A percentile compares a stretch with the other conserved stretches of the same genome.
These are phyloP conservation scores for Phialophora chinensis DNA, from an alignment of 2,329 filamentous ascomycete species.

Conservation along the genomic window DNA sequence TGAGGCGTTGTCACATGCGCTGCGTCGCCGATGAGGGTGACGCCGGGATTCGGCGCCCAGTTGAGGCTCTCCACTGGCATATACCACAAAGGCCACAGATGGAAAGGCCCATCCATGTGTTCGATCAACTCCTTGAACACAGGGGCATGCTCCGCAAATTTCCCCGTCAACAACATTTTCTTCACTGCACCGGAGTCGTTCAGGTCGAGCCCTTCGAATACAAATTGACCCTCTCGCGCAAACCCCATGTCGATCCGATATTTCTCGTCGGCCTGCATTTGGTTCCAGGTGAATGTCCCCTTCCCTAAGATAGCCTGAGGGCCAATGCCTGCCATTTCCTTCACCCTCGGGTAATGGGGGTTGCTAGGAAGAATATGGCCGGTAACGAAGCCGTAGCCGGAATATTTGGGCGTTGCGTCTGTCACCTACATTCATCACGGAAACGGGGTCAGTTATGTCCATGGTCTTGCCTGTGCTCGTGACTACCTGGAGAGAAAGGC, in stretches of 20 bases:
- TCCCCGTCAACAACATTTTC: constrained; percentile 14
- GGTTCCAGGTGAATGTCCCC: constrained; percentile 36
- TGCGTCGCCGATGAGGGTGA: constrained; percentile 41
- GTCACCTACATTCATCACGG: constrained; percentile 41
- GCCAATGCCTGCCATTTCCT: constrained; percentile 33
- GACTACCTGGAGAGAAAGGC: not conserved
- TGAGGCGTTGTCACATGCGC: constrained; percentile 36
- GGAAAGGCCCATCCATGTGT: constrained; percentile 35
- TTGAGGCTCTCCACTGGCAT: constrained; percentile 29
- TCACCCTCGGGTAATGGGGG: constrained; percentile 40
- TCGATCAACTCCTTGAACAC: constrained; percentile 35
- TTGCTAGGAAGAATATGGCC: constrained; percentile 40
- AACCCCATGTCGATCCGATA: constrained; percentile 24
- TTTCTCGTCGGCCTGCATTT: constrained; percentile 38
- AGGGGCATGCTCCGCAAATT: constrained; percentile 33
- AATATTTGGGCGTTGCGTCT: constrained; percentile 43
- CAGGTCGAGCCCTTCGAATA: constrained; percentile 12
- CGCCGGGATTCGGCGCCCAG: constrained; percentile 37
- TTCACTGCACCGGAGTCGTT: constrained; percentile 17
- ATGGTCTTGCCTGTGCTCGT: no score
- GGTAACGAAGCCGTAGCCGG: constrained; percentile 43
- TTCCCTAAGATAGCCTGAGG: constrained; percentile 28
- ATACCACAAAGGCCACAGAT: constrained; percentile 39
- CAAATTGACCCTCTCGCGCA: constrained; percentile 15
- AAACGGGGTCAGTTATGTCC: not conserved